Evolutionary conservation across 129 eudicot genomes (phyloP).

Genomic region (Lactuca sativa): DNA sequence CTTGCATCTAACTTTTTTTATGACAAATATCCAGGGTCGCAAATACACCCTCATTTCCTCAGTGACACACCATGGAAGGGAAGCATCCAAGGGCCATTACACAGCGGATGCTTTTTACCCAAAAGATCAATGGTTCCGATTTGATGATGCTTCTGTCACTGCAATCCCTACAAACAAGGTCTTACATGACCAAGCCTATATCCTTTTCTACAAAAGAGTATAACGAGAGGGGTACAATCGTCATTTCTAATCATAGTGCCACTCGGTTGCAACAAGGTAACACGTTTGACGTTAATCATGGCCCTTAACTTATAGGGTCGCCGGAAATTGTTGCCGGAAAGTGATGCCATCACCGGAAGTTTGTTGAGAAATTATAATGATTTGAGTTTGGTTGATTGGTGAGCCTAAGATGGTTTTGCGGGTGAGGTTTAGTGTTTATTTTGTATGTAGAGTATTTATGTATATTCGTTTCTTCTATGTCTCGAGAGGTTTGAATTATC

Average conservation of each 20-base stretch:
- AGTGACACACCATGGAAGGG: slow-evolving; percentile 94
- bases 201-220: slow-evolving; percentile 77
- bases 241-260: slow-evolving; percentile 1
- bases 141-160: slow-evolving; percentile 77
- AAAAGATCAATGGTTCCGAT: slow-evolving; percentile 72
- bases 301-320: background rate
- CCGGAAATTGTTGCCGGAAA: background rate
- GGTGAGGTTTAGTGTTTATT: too few species aligned
- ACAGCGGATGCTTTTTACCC: slow-evolving; percentile 83
- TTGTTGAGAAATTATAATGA: too few species aligned
- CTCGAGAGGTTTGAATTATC: too few species aligned
- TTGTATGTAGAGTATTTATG: too few species aligned
- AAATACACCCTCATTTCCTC: slow-evolving; percentile 78
- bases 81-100: slow-evolving; percentile 92
- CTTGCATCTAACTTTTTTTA: too few species aligned
- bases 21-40: slow-evolving; percentile 55
- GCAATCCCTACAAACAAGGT: slow-evolving; percentile 64
- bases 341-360: too few species aligned
- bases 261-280: slow-evolving; percentile 5
- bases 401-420: too few species aligned
- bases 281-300: slow-evolving; percentile 11
- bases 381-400: too few species aligned
- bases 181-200: slow-evolving; percentile 86
- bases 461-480: too few species aligned
- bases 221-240: slow-evolving; percentile 6